Base-by-base conservation (phyloP, 192 early-diverging fungal species). In the Backusella luteola region DNA sequence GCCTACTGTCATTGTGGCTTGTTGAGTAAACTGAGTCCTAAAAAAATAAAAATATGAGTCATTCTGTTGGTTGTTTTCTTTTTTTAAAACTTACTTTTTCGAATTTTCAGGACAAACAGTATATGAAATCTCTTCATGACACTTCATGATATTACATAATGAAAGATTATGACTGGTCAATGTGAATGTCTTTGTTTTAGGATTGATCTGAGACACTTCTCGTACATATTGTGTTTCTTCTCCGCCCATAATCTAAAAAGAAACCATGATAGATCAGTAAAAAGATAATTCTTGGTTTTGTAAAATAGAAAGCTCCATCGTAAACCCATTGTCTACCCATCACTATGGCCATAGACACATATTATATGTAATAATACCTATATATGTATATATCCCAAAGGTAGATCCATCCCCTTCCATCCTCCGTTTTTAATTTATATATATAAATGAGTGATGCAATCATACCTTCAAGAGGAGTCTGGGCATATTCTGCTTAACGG, bases 151-250 rank as follows among this genome's bases (percentile, higher is more conserved):
- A 75, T 92, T 89, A 83, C 91, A 90, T 85, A 95, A 90, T n/a
- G 92, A 91, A 71, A 99, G 86, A 82, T 98, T 98, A 41, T 87
- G 86, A 67, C 93, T 93, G 56, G 85, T 87, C 85, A 96, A 94
- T 4, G 86, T 89, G 77, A 94, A 87, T 7, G 85, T 87, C 73
- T 91, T 81, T 32, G 89, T 84, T 19, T 85, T 85, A 4, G 94
- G 96, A 80, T 99, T 95, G 26, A 96, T 88, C 41, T 91, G 89
- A 11, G 91, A 93, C 69, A 93, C 92, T 86, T 99, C 97, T 36
- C 92, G 90, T 76, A 97, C 95, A 77, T 95, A 98, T 34, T 91
- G 90, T 5, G 87, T 79, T 53, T 91, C 87, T 2, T 81, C 83
- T 68, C 89, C 93, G 38, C 93, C 93, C 75, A 91, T 86, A 42